phyloP scores from a whole-genome alignment of 2,329 filamentous ascomycete species.

The Zymoseptoria tritici region DNA sequence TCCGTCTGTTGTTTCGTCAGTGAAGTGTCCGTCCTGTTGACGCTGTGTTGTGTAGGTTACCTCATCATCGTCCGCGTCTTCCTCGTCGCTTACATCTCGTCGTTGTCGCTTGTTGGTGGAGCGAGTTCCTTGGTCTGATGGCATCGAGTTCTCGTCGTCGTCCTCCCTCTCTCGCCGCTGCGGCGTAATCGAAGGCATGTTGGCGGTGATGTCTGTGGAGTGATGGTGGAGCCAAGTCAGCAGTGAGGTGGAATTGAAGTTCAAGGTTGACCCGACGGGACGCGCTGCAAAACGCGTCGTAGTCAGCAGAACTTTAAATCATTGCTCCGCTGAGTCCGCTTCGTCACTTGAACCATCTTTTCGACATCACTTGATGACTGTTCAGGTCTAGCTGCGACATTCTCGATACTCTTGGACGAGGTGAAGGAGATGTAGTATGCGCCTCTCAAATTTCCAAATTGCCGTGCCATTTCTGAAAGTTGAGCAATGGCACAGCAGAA shows the following conservation, averaged over 20 bases:
- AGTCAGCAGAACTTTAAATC: background rate
- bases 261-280: no score
- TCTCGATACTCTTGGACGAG: background rate
- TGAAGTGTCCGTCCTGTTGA: background rate
- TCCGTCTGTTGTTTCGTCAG: slow-evolving; percentile 7
- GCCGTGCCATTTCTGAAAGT: background rate
- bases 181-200: slow-evolving; percentile 11
- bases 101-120: slow-evolving; percentile 14
- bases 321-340: no score
- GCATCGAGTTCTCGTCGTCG: slow-evolving; percentile 8
- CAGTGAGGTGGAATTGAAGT: background rate
- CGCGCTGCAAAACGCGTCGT: slow-evolving; percentile 1
- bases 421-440: no score
- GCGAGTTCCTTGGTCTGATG: slow-evolving; percentile 1
- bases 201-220: background rate
- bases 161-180: slow-evolving; percentile 11
- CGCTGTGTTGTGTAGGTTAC: background rate
- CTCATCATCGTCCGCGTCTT: slow-evolving; percentile 6
- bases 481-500: slow-evolving; percentile 7
- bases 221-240: background rate
- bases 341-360: background rate
- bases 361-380: background rate
- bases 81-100: slow-evolving; percentile 5
- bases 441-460: background rate
- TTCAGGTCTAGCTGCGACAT: background rate